Conservation (phyloP, 2,329 filamentous ascomycete genomes). For the Ophiocordyceps australis region DNA sequence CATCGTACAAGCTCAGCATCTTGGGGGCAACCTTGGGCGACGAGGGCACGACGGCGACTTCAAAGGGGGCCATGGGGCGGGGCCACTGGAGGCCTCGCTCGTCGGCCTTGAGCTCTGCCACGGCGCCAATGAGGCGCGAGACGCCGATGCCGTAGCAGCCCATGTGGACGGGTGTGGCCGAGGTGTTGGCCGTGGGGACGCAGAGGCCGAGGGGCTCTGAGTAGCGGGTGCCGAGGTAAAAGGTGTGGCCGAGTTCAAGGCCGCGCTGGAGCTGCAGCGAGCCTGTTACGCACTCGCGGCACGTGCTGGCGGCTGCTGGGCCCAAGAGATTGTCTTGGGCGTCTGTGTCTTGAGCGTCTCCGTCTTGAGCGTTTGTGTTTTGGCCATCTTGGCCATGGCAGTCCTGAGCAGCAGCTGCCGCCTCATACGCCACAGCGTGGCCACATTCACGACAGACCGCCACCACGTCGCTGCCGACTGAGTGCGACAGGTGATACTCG, state of each 20-base stretch:
- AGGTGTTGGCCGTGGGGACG: slow-evolving; percentile 19
- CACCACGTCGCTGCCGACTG: slow-evolving; percentile 71
- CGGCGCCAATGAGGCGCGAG: slow-evolving; percentile 73
- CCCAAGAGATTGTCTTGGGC: slow-evolving; percentile 37
- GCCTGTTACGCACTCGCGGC: slow-evolving; percentile 49
- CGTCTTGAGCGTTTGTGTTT: slow-evolving; percentile 4
- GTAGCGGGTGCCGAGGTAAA: slow-evolving; percentile 83
- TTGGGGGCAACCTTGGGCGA: slow-evolving; percentile 25
- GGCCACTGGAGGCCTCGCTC: slow-evolving; percentile 74
- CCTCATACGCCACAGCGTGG: slow-evolving; percentile 74
- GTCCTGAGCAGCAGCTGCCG: too few species aligned
- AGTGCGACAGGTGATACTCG: slow-evolving; percentile 74
- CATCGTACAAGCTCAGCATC: slow-evolving; percentile 44
- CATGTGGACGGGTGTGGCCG: slow-evolving; percentile 56
- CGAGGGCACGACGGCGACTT: slow-evolving; percentile 46
- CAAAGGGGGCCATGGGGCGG: slow-evolving; percentile 66
- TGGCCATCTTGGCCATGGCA: too few species aligned
- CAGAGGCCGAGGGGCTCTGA: slow-evolving; percentile 52
- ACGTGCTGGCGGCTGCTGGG: slow-evolving; percentile 49
- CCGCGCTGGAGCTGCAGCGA: slow-evolving; percentile 49
- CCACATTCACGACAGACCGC: slow-evolving; percentile 57
- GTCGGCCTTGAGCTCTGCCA: slow-evolving; percentile 61
- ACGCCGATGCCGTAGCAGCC: slow-evolving; percentile 93
- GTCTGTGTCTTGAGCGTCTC: background rate
- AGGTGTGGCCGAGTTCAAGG: slow-evolving; percentile 88